Evolutionary conservation across 495 filamentous ascomycete species (phyloP).

Genomic region (Daldinia childiae): DNA sequence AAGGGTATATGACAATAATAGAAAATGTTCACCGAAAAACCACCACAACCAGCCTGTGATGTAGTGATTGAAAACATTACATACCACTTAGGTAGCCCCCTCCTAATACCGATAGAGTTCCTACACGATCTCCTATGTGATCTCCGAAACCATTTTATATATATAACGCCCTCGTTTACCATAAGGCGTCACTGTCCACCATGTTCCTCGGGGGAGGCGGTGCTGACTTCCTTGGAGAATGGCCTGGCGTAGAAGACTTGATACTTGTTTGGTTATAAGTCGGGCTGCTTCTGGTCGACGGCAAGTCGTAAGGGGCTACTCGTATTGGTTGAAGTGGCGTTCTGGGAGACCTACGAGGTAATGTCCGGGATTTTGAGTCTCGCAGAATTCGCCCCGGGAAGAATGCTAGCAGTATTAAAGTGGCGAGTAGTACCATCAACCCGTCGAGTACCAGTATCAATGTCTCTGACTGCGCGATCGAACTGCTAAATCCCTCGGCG

Average conservation of each 20-base stretch:
- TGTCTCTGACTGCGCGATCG: slow-evolving; percentile 39
- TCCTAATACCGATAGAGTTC: neutral
- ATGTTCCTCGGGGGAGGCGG: slow-evolving; percentile 24
- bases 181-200: slow-evolving; percentile 42
- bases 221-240: slow-evolving; percentile 18
- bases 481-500: slow-evolving; percentile 34
- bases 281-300: slow-evolving; percentile 22
- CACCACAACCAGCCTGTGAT: no score
- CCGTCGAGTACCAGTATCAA: slow-evolving; percentile 52
- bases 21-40: neutral
- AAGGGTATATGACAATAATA: neutral
- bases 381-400: slow-evolving; percentile 38
- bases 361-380: slow-evolving; percentile 9
- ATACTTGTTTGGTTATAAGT: slow-evolving; percentile 17
- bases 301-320: slow-evolving; percentile 20
- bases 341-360: slow-evolving; percentile 12
- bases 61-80: neutral
- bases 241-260: slow-evolving; percentile 4
- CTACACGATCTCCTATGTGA: neutral
- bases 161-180: slow-evolving; percentile 22
- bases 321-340: slow-evolving; percentile 23
- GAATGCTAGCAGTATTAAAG: slow-evolving; percentile 44
- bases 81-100: neutral
- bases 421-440: slow-evolving; percentile 47
- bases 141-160: neutral